These are phyloP conservation scores for Limnomonas spitsbergensis DNA, from an alignment of 139 green algal genomes.

Conservation along the genomic window DNA sequence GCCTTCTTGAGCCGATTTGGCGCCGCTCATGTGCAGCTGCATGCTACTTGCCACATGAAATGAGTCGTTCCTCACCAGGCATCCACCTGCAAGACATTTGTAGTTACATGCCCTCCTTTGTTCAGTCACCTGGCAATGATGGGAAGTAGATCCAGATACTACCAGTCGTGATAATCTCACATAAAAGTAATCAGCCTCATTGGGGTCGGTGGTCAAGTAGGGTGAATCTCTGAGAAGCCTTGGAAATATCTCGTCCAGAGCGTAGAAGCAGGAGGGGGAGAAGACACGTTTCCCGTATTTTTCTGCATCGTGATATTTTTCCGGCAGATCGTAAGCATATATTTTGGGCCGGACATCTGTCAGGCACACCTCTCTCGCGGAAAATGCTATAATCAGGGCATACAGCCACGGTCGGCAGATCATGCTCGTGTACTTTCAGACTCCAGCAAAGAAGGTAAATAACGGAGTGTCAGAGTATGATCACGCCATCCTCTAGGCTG, in stretches of 20 bases:
- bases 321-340: conserved; percentile 11
- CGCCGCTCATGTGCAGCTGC: background rate
- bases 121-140: too few relatives aligned
- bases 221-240: background rate
- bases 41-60: background rate
- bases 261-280: background rate
- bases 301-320: conserved; percentile 1
- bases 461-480: too few relatives aligned
- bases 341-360: background rate
- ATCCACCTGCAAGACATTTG: conserved; percentile 1
- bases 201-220: background rate
- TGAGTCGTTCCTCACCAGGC: background rate
- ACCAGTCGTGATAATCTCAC: background rate
- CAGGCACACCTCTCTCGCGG: too few relatives aligned
- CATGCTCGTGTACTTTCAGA: too few relatives aligned
- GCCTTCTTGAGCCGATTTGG: background rate
- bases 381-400: too few relatives aligned
- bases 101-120: background rate
- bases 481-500: too few relatives aligned
- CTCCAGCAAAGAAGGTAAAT: too few relatives aligned
- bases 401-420: too few relatives aligned
- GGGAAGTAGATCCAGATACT: background rate
- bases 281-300: background rate
- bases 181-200: conserved; percentile 19
- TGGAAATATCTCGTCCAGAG: conserved; percentile 9